Conservation (phyloP, 306 rosid genomes). For the Quercus ilex region DNA sequence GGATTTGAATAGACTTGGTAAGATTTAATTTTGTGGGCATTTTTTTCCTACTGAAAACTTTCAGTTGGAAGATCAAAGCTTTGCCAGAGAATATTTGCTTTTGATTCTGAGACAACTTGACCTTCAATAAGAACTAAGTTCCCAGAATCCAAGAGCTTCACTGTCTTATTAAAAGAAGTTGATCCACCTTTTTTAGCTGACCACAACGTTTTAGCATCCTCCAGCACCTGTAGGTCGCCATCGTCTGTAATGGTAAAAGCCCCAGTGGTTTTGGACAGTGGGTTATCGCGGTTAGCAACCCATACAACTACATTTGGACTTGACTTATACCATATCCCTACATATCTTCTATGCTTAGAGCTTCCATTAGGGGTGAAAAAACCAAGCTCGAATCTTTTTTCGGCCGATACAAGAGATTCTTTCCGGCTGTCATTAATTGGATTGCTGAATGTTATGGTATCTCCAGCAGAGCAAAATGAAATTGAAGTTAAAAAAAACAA, state of each 20-base stretch:
- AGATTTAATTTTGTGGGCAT: no score
- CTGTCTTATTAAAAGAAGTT: background rate
- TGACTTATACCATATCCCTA: constrained; percentile 31
- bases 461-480: background rate
- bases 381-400: constrained; percentile 25
- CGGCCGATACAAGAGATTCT: constrained; percentile 22
- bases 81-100: constrained; percentile 26
- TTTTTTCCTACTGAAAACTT: no score
- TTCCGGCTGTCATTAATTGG: background rate
- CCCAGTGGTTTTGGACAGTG: constrained; percentile 9
- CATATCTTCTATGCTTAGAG: constrained; percentile 2
- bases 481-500: constrained; percentile 1
- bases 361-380: constrained; percentile 27
- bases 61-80: constrained; percentile 42
- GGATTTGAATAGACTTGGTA: no score
- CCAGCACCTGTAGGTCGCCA: constrained; percentile 30
- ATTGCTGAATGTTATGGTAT: background rate
- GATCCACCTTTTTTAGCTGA: background rate
- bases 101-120: background rate
- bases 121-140: constrained; percentile 26
- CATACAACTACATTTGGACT: constrained; percentile 26
- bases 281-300: constrained; percentile 36
- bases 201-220: background rate
- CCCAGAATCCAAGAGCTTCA: constrained; percentile 41
- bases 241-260: constrained; percentile 14